A percentile compares a stretch with the other conserved stretches of the same genome.
phyloP scores from a whole-genome alignment of 352 stramenopile genomes.

The Hyaloperonospora arabidopsidis region DNA sequence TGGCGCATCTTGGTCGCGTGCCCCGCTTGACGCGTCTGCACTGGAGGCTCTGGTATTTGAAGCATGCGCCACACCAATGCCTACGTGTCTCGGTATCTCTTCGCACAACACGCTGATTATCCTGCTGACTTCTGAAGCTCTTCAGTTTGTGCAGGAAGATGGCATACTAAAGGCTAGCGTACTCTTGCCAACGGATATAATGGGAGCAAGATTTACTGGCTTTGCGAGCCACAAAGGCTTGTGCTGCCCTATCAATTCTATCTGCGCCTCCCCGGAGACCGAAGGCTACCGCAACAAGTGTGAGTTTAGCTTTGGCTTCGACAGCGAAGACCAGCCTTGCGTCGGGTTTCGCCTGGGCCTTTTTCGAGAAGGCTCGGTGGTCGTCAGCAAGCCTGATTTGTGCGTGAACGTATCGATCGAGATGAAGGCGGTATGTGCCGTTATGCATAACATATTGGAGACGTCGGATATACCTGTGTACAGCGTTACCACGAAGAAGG shows the following conservation, averaged over 20 bases:
- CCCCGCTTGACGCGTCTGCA: constrained; percentile 35
- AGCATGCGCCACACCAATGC: constrained; percentile 20
- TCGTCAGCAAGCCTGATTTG: constrained; percentile 55
- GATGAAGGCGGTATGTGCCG: constrained; percentile 76
- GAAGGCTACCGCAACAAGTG: constrained; percentile 96
- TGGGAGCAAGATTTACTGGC: constrained; percentile 29
- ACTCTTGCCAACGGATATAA: constrained; percentile 19
- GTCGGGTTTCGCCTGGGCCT: constrained; percentile 83
- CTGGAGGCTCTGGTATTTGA: constrained; percentile 52
- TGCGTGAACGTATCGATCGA: constrained; percentile 71
- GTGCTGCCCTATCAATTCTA: constrained; percentile 81
- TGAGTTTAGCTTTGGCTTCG: constrained; percentile 93
- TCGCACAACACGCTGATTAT: constrained; percentile 76
- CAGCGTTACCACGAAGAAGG: constrained; percentile 53
- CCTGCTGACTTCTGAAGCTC: constrained; percentile 35
- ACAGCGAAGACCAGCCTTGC: constrained; percentile 62
- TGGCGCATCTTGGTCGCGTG: constrained; percentile 38
- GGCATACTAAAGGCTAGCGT: constrained; percentile 32
- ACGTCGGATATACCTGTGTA: constrained; percentile 58
- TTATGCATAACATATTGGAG: constrained; percentile 57
- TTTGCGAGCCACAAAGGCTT: constrained; percentile 80
- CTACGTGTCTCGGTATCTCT: constrained; percentile 41
- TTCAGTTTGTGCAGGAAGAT: constrained; percentile 38
- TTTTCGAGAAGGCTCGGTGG: constrained; percentile 70
- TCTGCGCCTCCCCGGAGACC: constrained; percentile 73